phyloP scores from a whole-genome alignment of 2,329 filamentous ascomycete genomes.

The Teratosphaeria viscida region DNA sequence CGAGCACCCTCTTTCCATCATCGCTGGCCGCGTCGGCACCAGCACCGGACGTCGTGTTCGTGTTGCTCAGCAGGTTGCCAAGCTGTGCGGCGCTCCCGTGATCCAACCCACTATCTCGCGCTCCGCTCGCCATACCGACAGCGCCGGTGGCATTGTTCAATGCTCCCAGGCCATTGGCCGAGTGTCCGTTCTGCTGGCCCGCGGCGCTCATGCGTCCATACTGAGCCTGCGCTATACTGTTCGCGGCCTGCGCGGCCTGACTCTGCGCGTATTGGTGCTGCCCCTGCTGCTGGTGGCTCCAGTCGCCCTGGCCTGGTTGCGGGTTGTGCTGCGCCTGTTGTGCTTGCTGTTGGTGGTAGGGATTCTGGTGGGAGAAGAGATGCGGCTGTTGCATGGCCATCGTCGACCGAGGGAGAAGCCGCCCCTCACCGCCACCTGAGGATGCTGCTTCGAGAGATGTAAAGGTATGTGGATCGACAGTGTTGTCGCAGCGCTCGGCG shows the following conservation, averaged over 20 bases:
- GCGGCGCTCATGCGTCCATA: constrained; percentile 23
- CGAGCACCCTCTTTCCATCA: constrained; percentile 85
- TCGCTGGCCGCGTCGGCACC: constrained; percentile 39
- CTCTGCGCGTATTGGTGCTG: constrained; percentile 30
- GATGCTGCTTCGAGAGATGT: not conserved
- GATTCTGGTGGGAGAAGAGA: constrained; percentile 51
- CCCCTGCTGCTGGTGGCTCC: not conserved
- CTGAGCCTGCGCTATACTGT: constrained; percentile 31
- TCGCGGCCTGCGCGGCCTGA: constrained; percentile 37
- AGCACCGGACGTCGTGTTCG: not conserved
- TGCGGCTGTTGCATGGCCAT: constrained; percentile 20
- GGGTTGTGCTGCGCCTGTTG: constrained; percentile 32
- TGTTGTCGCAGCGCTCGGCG: not conserved
- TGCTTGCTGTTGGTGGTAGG: constrained; percentile 55
- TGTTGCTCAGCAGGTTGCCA: not conserved
- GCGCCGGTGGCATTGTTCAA: not conserved
- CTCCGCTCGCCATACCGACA: not conserved
- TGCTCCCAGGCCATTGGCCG: not conserved
- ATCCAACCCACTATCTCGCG: not conserved
- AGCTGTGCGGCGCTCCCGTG: not conserved
- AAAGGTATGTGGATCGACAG: not conserved
- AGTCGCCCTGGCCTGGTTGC: constrained; percentile 20
- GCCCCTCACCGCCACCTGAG: not conserved
- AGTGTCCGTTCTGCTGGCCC: not conserved
- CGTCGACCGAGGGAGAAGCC: not conserved